Evolutionary conservation across 2,329 filamentous ascomycete genomes (phyloP).

Genomic region (Sphaceloma murrayae): DNA sequence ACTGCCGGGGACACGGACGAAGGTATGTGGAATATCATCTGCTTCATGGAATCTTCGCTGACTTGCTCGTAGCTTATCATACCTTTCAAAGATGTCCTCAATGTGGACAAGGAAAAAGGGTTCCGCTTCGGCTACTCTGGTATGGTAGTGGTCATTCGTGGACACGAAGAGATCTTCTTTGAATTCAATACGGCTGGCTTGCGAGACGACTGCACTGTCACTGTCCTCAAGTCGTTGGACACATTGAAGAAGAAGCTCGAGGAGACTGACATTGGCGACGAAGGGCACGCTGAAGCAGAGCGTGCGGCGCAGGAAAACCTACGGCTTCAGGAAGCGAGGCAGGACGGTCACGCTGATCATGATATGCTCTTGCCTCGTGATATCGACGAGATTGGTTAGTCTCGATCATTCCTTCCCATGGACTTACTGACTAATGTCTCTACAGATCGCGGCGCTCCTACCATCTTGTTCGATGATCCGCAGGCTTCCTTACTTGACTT

Average conservation of each 20-base stretch:
- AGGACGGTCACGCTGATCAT: constrained; percentile 35
- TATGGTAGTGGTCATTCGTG: constrained; percentile 82
- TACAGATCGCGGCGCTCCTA: constrained; percentile 48
- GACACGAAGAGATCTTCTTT: constrained; percentile 93
- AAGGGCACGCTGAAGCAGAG: constrained; percentile 61
- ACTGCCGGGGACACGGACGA: constrained; percentile 79
- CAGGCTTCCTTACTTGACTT: constrained; percentile 83
- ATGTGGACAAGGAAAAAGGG: constrained; percentile 87
- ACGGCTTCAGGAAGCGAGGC: constrained; percentile 64
- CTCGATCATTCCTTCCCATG: background rate
- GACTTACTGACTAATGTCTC: constrained; percentile 3
- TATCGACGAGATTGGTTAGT: constrained; percentile 20
- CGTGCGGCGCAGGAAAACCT: constrained; percentile 66
- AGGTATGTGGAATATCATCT: constrained; percentile 33
- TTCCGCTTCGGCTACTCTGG: constrained; percentile 88
- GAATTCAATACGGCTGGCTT: constrained; percentile 71
- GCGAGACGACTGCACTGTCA: constrained; percentile 82
- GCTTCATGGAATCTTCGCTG: constrained; percentile 12
- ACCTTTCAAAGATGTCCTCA: constrained; percentile 84
- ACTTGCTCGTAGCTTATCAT: constrained; percentile 52
- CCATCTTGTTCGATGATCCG: constrained; percentile 82
- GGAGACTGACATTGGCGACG: constrained; percentile 55
- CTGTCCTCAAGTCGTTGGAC: constrained; percentile 67
- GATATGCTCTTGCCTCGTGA: constrained; percentile 28
- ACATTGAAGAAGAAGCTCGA: constrained; percentile 60